These are phyloP conservation scores for Fusarium lyarnte DNA, from an alignment of 2,329 filamentous ascomycete species.

Conservation along the genomic window DNA sequence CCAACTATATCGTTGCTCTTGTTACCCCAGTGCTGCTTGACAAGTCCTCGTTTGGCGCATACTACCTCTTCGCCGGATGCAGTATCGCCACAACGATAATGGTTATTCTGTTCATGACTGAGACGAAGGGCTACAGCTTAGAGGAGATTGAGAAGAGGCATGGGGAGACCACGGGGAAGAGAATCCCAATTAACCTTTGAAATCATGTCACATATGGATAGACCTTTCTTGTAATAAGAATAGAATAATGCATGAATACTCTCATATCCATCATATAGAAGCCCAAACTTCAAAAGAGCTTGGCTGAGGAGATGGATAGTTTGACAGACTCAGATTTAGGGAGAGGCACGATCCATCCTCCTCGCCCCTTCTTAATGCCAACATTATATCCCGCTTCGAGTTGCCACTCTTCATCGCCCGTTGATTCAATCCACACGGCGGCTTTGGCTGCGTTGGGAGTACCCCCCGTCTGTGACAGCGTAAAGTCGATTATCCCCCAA, in stretches of 20 bases:
- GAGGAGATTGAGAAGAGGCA: constrained; percentile 49
- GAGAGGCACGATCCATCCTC: constrained; percentile 34
- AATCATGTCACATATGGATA: neutral
- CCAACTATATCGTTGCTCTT: constrained; percentile 58
- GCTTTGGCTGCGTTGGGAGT: constrained; percentile 43
- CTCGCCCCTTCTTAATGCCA: constrained; percentile 12
- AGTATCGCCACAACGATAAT: constrained; percentile 50
- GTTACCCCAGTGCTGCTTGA: constrained; percentile 54
- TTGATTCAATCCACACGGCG: constrained; percentile 51
- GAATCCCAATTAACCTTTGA: neutral
- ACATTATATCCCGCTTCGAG: neutral
- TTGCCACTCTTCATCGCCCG: constrained; percentile 16
- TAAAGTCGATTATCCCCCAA: too few species aligned
- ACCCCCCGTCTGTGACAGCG: constrained; percentile 43
- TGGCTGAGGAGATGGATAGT: neutral
- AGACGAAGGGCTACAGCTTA: constrained; percentile 54
- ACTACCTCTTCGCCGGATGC: constrained; percentile 57
- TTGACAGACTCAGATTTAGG: neutral
- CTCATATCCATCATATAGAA: neutral
- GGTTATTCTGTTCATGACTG: constrained; percentile 53
- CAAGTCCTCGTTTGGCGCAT: constrained; percentile 53
- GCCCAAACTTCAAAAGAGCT: neutral
- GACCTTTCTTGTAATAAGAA: neutral
- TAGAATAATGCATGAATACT: neutral
- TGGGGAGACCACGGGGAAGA: neutral